Evolutionary conservation across 2,329 filamentous ascomycete genomes (phyloP).

Genomic region (Colletotrichum eremochloae): DNA sequence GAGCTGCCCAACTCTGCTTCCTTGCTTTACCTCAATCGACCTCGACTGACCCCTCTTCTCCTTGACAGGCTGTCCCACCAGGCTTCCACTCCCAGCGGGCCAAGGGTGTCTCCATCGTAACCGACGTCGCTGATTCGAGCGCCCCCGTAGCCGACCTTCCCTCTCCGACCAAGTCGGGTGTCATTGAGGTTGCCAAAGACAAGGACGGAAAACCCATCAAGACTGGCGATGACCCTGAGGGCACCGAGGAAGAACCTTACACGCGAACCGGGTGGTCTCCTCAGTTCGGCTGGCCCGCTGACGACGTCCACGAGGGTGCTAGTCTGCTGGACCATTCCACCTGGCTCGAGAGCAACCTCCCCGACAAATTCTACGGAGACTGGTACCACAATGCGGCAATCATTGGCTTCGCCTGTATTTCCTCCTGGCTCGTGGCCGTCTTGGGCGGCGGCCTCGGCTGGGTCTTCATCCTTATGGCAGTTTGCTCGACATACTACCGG

Average conservation of each 20-base stretch:
- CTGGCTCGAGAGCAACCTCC: conserved; percentile 84
- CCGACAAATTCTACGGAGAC: conserved; percentile 94
- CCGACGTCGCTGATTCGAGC: conserved; percentile 78
- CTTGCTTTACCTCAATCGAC: not conserved
- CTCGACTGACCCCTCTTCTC: conserved; percentile 36
- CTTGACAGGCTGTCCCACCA: conserved; percentile 70
- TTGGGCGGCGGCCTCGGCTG: conserved; percentile 93
- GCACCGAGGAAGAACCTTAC: conserved; percentile 63
- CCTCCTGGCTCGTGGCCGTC: conserved; percentile 90
- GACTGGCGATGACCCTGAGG: conserved; percentile 66
- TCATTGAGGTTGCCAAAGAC: conserved; percentile 67
- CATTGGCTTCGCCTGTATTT: conserved; percentile 91
- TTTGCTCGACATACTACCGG: conserved; percentile 94
- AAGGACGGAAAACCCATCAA: conserved; percentile 61
- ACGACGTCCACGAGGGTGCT: conserved; percentile 69
- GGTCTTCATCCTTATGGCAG: conserved; percentile 93
- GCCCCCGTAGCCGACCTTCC: conserved; percentile 82
- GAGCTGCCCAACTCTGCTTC: conserved; percentile 53
- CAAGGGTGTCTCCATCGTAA: conserved; percentile 78
- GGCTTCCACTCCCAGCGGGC: conserved; percentile 72
- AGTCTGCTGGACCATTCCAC: conserved; percentile 90
- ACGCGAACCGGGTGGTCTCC: conserved; percentile 87
- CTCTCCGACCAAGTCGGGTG: conserved; percentile 77
- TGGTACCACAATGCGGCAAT: conserved; percentile 99
- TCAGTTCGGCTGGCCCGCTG: conserved; percentile 79